These are phyloP conservation scores for Fusarium lateritium DNA, from an alignment of 2,329 filamentous ascomycete genomes.

Conservation along the genomic window DNA sequence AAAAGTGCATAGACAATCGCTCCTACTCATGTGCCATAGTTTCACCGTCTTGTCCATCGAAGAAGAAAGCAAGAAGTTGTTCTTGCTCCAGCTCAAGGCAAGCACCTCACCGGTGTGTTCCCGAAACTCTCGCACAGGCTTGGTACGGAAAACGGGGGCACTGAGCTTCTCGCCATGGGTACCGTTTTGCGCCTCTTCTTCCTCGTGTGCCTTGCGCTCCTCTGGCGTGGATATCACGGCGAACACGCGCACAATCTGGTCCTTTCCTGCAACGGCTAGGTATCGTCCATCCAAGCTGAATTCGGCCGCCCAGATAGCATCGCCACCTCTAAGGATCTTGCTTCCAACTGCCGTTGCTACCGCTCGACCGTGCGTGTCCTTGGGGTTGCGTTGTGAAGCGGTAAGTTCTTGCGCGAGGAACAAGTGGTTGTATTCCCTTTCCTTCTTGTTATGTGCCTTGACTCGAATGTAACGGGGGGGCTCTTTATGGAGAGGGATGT, in stretches of 20 bases:
- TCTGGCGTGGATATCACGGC: constrained; percentile 86
- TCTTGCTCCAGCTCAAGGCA: constrained; percentile 98
- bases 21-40: constrained; percentile 89
- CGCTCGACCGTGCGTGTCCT: constrained; percentile 49
- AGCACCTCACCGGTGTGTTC: constrained; percentile 90
- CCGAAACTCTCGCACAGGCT: constrained; percentile 83
- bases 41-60: constrained; percentile 99
- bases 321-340: constrained; percentile 62
- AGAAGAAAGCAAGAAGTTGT: constrained; percentile 94
- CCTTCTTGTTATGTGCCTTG: constrained; percentile 83
- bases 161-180: constrained; percentile 75
- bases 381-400: constrained; percentile 63
- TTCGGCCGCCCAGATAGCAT: constrained; percentile 91
- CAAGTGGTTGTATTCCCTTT: constrained; percentile 84
- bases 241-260: constrained; percentile 89
- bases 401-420: constrained; percentile 94
- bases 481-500: constrained; percentile 88
- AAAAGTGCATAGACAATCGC: constrained; percentile 92
- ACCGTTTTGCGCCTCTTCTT: constrained; percentile 63
- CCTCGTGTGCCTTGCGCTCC: constrained; percentile 81
- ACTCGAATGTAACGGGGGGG: constrained; percentile 94
- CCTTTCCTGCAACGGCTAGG: constrained; percentile 92
- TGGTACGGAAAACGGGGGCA: constrained; percentile 89
- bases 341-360: constrained; percentile 58
- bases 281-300: constrained; percentile 95